phyloP scores from a whole-genome alignment of 495 filamentous ascomycete genomes.

The Penicillium parvum region DNA sequence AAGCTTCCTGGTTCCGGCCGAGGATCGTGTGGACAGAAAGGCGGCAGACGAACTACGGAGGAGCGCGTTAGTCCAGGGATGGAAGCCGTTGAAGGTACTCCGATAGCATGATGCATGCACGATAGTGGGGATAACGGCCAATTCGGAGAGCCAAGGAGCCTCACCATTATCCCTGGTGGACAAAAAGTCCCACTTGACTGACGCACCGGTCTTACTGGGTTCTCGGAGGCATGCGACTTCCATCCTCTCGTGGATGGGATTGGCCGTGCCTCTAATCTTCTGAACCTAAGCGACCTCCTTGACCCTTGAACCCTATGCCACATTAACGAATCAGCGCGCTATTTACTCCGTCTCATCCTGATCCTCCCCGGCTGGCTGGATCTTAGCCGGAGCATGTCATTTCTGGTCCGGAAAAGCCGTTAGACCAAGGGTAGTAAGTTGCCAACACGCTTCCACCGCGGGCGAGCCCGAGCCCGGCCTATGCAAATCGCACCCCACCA shows the following conservation, averaged over 20 bases:
- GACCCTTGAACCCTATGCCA: slow-evolving; percentile 21
- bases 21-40: no score
- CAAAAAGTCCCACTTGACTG: slow-evolving; percentile 22
- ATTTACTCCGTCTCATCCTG: slow-evolving; percentile 14
- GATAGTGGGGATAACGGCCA: not conserved
- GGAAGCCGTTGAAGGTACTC: no score
- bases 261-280: slow-evolving; percentile 11
- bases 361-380: slow-evolving; percentile 21
- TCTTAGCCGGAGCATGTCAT: slow-evolving; percentile 24
- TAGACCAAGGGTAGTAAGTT: slow-evolving; percentile 31
- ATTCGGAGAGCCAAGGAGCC: slow-evolving; percentile 14
- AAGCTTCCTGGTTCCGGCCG: not conserved
- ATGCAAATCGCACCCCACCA: slow-evolving; percentile 29
- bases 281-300: slow-evolving; percentile 19
- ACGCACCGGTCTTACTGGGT: slow-evolving; percentile 27
- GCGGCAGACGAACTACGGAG: no score
- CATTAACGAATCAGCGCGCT: slow-evolving; percentile 15
- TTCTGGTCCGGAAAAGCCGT: slow-evolving; percentile 33
- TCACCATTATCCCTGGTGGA: slow-evolving; percentile 15
- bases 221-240: slow-evolving; percentile 5
- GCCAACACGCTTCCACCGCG: slow-evolving; percentile 30
- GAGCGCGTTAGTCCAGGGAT: no score
- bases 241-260: slow-evolving; percentile 7
- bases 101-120: no score
- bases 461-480: slow-evolving; percentile 34